phyloP scores from a whole-genome alignment of 176 grass and related monocot genomes.

The Rhynchospora breviuscula region DNA sequence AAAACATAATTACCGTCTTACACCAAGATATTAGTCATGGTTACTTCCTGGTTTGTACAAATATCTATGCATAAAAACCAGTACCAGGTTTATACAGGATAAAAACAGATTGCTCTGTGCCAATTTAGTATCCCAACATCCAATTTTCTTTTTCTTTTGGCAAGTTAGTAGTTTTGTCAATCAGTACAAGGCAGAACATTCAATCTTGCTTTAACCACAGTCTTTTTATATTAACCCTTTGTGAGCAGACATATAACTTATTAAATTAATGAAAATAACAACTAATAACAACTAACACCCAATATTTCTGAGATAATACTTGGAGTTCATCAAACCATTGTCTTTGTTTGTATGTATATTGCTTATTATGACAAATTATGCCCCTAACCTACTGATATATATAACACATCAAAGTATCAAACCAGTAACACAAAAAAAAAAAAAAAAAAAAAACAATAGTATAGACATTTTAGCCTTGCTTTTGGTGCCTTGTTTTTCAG shows the following conservation, averaged over 20 bases:
- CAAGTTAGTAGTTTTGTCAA: background rate
- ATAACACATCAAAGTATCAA: background rate
- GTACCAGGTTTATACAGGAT: background rate
- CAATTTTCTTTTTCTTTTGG: background rate
- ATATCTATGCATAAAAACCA: background rate
- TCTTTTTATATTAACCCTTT: background rate
- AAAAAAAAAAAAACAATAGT: background rate
- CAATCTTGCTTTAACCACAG: background rate
- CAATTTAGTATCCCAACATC: background rate
- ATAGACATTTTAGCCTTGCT: background rate
- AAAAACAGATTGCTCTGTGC: background rate
- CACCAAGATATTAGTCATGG: background rate
- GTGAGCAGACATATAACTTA: background rate
- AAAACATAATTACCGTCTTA: constrained; percentile 13
- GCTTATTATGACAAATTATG: background rate
- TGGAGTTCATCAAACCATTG: background rate
- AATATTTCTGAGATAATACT: background rate
- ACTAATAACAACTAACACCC: background rate
- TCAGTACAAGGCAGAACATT: background rate
- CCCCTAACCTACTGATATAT: background rate
- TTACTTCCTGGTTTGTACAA: background rate
- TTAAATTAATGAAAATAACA: background rate
- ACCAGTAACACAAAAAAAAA: no score
- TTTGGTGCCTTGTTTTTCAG: background rate
- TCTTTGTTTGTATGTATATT: background rate